These are phyloP conservation scores for Sisymbrium altissimum DNA, from an alignment of 345 rosid genomes.

Conservation along the genomic window DNA sequence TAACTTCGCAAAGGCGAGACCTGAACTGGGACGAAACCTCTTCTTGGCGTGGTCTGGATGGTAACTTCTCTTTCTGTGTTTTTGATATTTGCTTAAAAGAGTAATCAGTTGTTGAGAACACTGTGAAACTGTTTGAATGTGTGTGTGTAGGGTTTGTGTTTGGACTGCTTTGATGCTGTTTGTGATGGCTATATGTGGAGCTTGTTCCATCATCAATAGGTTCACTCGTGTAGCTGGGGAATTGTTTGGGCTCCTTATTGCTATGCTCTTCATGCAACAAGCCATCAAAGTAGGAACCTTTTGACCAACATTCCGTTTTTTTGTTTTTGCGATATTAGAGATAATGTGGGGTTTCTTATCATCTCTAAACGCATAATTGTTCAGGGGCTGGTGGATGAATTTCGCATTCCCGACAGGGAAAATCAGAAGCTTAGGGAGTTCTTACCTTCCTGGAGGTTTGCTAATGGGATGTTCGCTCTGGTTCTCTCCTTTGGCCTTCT, in stretches of 20 bases:
- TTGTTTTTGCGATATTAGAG: not conserved
- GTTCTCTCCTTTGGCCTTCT: slow-evolving; percentile 93
- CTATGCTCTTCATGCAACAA: slow-evolving; percentile 98
- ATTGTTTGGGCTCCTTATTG: slow-evolving; percentile 91
- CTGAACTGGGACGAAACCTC: slow-evolving; percentile 74
- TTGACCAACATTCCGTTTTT: not conserved
- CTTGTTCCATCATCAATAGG: slow-evolving; percentile 92
- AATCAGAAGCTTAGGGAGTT: slow-evolving; percentile 49
- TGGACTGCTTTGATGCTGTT: slow-evolving; percentile 89
- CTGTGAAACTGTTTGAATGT: not conserved
- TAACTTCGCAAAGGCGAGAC: slow-evolving; percentile 81
- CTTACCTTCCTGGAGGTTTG: slow-evolving; percentile 81
- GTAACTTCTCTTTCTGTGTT: slow-evolving; percentile 34
- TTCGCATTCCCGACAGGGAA: slow-evolving; percentile 66
- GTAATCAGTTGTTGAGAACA: not conserved
- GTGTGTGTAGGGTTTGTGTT: slow-evolving; percentile 73
- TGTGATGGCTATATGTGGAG: slow-evolving; percentile 80
- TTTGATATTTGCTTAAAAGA: not conserved
- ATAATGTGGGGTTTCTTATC: not conserved
- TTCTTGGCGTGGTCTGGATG: slow-evolving; percentile 96
- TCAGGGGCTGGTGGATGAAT: slow-evolving; percentile 90
- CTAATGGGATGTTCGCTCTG: slow-evolving; percentile 93
- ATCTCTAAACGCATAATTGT: slow-evolving; percentile 2
- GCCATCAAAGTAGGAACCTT: slow-evolving; percentile 67
- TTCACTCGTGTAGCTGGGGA: slow-evolving; percentile 96